Percentiles rank a stretch among this genome's conserved stretches.
These are phyloP conservation scores for Fomitopsis betulina DNA, from an alignment of 1,284 basidiomycete genomes.

Conservation along the genomic window DNA sequence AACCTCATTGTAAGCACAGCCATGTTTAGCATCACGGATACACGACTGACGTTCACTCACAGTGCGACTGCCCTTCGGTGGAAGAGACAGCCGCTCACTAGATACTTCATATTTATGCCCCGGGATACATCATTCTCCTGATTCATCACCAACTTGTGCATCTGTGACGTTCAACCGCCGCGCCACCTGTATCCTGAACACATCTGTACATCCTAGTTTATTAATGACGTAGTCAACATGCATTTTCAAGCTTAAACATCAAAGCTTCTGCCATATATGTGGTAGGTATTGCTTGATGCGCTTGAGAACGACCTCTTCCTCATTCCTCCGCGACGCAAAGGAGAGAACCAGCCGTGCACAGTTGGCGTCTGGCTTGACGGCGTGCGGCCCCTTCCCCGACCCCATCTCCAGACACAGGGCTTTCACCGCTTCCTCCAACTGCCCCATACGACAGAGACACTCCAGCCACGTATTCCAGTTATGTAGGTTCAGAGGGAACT, in stretches of 20 bases:
- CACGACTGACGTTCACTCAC: conserved; percentile 6
- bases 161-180: conserved; percentile 30
- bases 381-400: conserved; percentile 28
- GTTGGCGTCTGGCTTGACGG: conserved; percentile 42
- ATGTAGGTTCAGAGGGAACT: conserved; percentile 50
- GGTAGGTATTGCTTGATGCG: conserved; percentile 52
- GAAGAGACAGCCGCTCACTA: conserved; percentile 53
- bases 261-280: conserved; percentile 11
- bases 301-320: conserved; percentile 40
- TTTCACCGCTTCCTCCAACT: conserved; percentile 65
- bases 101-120: conserved; percentile 11
- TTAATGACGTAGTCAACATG: conserved; percentile 3
- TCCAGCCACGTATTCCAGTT: conserved; percentile 87
- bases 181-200: conserved; percentile 21
- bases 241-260: not conserved
- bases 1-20: conserved; percentile 65
- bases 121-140: conserved; percentile 15
- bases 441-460: conserved; percentile 73
- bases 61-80: conserved; percentile 89
- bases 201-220: conserved; percentile 16
- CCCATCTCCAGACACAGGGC: conserved; percentile 65
- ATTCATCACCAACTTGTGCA: conserved; percentile 21
- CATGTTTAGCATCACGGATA: not conserved
- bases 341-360: conserved; percentile 49
- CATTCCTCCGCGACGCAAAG: conserved; percentile 42